A percentile compares a stretch with the other conserved stretches of the same genome.
These are phyloP conservation scores for Yamadazyma triangularis DNA, from an alignment of 1,139 yeast genomes.

Conservation along the genomic window DNA sequence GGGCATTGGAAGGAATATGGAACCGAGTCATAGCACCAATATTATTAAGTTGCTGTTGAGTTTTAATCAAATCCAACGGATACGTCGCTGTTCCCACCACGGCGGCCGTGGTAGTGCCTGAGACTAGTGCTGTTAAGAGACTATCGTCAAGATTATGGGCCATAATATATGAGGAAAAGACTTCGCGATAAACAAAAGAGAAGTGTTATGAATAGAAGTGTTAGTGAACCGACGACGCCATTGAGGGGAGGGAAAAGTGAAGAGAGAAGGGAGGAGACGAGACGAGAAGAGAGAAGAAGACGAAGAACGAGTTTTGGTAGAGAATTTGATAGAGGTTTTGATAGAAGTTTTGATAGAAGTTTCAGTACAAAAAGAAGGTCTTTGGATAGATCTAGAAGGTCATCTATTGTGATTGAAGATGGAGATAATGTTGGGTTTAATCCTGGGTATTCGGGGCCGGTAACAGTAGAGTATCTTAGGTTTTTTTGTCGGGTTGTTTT, in stretches of 20 bases:
- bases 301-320: too few species aligned
- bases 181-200: background rate
- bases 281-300: too few species aligned
- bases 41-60: slow-evolving; percentile 59
- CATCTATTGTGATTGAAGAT: slow-evolving; percentile 26
- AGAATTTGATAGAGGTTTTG: too few species aligned
- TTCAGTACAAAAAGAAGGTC: slow-evolving; percentile 2
- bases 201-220: too few species aligned
- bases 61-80: slow-evolving; percentile 82
- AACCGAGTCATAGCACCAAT: slow-evolving; percentile 32
- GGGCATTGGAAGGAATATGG: slow-evolving; percentile 35
- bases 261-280: too few species aligned
- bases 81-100: slow-evolving; percentile 69
- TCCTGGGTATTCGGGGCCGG: slow-evolving; percentile 33
- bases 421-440: slow-evolving; percentile 23
- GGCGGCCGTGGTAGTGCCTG: slow-evolving; percentile 75
- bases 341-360: slow-evolving; percentile 1
- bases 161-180: background rate
- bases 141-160: slow-evolving; percentile 31
- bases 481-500: slow-evolving; percentile 31
- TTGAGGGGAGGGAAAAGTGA: slow-evolving; percentile 8
- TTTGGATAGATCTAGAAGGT: slow-evolving; percentile 12
- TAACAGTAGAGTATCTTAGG: slow-evolving; percentile 35
- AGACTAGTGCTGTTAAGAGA: slow-evolving; percentile 59
- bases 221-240: slow-evolving; percentile 31